Base-by-base conservation (phyloP, 1,284 basidiomycete species). In the Cryptococcus jaspeensis region DNA sequence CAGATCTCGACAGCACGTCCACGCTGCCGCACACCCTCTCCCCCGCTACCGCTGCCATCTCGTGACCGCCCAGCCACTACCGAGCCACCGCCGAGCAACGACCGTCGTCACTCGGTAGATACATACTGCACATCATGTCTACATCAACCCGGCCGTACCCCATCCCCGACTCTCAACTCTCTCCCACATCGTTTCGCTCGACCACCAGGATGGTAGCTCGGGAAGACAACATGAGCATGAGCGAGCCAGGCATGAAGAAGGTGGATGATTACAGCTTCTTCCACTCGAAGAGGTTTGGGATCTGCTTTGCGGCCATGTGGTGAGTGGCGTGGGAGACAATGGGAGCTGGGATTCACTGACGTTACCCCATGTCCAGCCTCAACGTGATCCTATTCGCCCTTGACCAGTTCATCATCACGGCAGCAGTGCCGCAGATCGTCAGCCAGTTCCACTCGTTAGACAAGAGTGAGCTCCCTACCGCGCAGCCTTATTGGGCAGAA, bases 361-460 rank as follows among this genome's bases (percentile, higher is more conserved):
- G 15, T 15, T 16, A 2, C 2, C 15, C 40, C n/a, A n/a, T 18
- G 2, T 45, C 15, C 22, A 47, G 44, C n/a, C 55, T 54, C 36
- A 58, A 50, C 32, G 43, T 52, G 13, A 50, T 52, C 42, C 42
- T 62, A 9, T 67, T 67, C 46, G 61, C 56, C 13, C 55, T 67
- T 20, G 67, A 70, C 50, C 59, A 61, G 32, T 67, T 70, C 41
- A 66, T 70, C 50, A 61, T 70, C 43, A 63, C 58, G 12, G 61
- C 64, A 2, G 65, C 67, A 12, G 64, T 67, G 5, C 67, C 67
- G 0, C 57, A 63, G 35, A 66, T 70, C 18, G 55, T 66, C 36
- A 55, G 51, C 32, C 39, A 60, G 45, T 68, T 67, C 47, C 41
- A 61, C 7, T 54, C 66, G 2, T 48, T 66, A n/a, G 60, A 66